Evolutionary conservation across 768 basidiomycete species (phyloP).

Genomic region (Auriculariales sp.): DNA sequence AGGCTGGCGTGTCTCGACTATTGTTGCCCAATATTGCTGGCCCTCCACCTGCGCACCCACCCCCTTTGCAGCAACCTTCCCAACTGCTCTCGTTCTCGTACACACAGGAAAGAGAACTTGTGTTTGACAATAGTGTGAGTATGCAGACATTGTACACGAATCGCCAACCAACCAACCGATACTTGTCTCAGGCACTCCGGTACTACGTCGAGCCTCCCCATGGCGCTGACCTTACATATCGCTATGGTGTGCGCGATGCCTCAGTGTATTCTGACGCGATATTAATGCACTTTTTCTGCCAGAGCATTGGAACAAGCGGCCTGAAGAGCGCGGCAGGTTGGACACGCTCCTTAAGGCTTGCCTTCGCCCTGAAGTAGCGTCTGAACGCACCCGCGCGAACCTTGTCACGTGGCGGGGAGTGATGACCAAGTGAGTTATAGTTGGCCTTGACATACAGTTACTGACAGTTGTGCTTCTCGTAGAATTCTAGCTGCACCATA

Average conservation of each 20-base stretch:
- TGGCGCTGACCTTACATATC: constrained; percentile 49
- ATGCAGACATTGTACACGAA: neutral
- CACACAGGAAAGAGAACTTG: constrained; percentile 18
- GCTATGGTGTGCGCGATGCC: constrained; percentile 30
- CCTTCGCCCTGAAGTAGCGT: constrained; percentile 24
- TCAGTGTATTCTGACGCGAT: neutral
- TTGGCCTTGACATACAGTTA: constrained; percentile 6
- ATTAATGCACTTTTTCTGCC: neutral
- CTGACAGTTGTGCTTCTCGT: constrained; percentile 20
- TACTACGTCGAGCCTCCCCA: constrained; percentile 58
- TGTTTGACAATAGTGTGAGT: constrained; percentile 1
- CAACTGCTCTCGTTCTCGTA: constrained; percentile 64
- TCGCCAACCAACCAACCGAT: neutral
- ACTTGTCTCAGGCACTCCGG: constrained; percentile 31
- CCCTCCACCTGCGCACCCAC: constrained; percentile 3
- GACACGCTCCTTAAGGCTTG: constrained; percentile 53
- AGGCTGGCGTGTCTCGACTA: no score
- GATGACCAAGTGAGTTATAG: constrained; percentile 55
- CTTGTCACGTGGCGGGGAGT: constrained; percentile 57
- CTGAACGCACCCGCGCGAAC: constrained; percentile 15
- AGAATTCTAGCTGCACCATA: constrained; percentile 75
- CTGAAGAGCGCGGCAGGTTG: constrained; percentile 51
- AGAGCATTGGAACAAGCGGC: constrained; percentile 48
- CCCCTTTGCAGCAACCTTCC: constrained; percentile 55
- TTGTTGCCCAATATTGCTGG: no score